A percentile compares a stretch with the other conserved stretches of the same genome.
phyloP scores from a whole-genome alignment of 2,329 filamentous ascomycete genomes.

The Chaetomiaceae sp. region DNA sequence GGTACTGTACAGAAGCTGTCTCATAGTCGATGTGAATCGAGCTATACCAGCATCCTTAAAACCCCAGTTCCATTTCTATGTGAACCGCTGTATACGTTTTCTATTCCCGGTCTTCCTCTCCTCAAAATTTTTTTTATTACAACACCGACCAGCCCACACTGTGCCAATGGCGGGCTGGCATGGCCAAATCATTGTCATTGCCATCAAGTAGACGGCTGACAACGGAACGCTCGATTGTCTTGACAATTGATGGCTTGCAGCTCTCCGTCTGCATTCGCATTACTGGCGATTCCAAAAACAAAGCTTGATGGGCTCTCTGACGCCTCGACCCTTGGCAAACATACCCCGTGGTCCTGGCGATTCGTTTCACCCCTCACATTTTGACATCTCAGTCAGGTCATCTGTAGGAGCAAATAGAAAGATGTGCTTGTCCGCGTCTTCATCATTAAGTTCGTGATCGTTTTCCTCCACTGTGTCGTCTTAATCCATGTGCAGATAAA shows the following conservation, averaged over 20 bases:
- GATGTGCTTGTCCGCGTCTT: background rate
- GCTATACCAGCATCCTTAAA: slow-evolving; percentile 15
- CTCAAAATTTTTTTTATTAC: no score
- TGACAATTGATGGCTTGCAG: slow-evolving; percentile 53
- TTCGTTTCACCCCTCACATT: slow-evolving; percentile 64
- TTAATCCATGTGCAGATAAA: no score
- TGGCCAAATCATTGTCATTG: background rate
- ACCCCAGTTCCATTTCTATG: background rate
- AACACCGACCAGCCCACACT: background rate
- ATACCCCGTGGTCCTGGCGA: slow-evolving; percentile 46
- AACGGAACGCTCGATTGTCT: slow-evolving; percentile 44
- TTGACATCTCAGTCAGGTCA: no score
- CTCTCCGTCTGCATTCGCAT: slow-evolving; percentile 49
- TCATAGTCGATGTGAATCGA: slow-evolving; percentile 22
- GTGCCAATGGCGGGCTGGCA: background rate
- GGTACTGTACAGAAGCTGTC: slow-evolving; percentile 27
- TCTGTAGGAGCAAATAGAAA: slow-evolving; percentile 7
- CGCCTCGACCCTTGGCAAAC: slow-evolving; percentile 38
- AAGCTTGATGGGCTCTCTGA: slow-evolving; percentile 56
- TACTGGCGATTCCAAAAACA: slow-evolving; percentile 54
- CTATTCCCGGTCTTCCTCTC: background rate
- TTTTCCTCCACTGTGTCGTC: background rate
- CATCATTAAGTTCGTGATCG: background rate
- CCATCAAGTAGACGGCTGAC: slow-evolving; percentile 4
- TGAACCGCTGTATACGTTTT: slow-evolving; percentile 8